Evolutionary conservation across 140 eudicot genomes (phyloP), one percentile per base, ranked within the genome.

Genomic region (Stevia rebaudiana): DNA sequence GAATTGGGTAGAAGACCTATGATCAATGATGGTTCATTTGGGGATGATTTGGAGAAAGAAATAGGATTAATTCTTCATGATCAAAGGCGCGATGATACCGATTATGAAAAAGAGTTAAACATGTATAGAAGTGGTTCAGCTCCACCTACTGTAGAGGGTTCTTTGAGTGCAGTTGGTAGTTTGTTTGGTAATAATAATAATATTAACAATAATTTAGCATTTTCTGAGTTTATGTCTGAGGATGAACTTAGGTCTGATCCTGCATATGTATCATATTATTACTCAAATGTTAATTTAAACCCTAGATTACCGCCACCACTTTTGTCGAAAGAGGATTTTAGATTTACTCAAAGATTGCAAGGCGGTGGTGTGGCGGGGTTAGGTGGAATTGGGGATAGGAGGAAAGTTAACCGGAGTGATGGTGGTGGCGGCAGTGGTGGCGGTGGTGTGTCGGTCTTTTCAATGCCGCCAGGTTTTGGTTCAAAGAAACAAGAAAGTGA

Each of bases 91-190:
- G 94, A 83, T 12, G 76, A 82, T 11, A 89, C 81, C 74, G 97
- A 88, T 76, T 89, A 62, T 6, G 99, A 94, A 63, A 86, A 79
- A 75, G 97, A 88, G 92, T 76, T 92, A 16, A 88, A 85, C 80
- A 54, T 88, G 78, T 94, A 77, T 61, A 83, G 97, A 66, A 94
- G 99, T 74, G 99, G 99, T 21, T 94, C 99, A 19, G 99, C 99
- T 47, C 99, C 99, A 54, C 97, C 99, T 22, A 94, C 99, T 18
- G 90, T 94, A 13, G 97, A 88, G 79, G 99, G 99, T 55, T 94
- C 97, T 41, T 67, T 94, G 65, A 94, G 78, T 78, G 99, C 99
- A 22, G 90, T 83, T 24, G 95, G 97, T 75, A 95, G 99, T 21
- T 81, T 94, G 55, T 85, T 79, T 61, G 79, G 64, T 58, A 70